phyloP scores from a whole-genome alignment of 75 land plant genomes.

The Selaginella tamariscina region DNA sequence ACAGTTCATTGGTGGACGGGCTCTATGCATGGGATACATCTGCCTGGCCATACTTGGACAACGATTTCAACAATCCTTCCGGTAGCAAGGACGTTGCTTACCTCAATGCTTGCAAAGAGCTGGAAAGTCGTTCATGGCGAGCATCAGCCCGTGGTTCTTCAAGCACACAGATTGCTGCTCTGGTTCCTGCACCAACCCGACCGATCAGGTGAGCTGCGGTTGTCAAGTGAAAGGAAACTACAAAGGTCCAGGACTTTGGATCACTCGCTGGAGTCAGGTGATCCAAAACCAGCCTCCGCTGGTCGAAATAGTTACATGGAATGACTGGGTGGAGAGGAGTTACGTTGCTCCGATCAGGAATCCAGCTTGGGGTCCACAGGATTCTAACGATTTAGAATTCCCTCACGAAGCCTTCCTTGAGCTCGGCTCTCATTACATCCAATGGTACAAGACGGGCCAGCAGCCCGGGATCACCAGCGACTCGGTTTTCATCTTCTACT shows the following conservation, averaged over 20 bases:
- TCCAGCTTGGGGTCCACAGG: background rate
- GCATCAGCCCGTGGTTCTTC: constrained; percentile 31
- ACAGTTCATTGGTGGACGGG: constrained; percentile 15
- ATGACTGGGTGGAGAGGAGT: constrained; percentile 23
- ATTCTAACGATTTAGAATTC: background rate
- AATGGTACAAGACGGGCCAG: constrained; percentile 21
- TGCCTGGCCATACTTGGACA: constrained; percentile 20
- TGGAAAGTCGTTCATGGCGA: constrained; percentile 24
- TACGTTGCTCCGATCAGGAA: constrained; percentile 9
- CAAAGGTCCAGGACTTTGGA: constrained; percentile 22
- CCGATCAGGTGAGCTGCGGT: background rate
- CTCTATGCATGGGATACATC: constrained; percentile 21
- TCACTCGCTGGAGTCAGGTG: constrained; percentile 19
- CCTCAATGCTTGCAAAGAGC: constrained; percentile 10
- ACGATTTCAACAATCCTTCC: background rate
- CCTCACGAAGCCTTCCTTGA: constrained; percentile 21
- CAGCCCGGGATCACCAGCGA: constrained; percentile 3
- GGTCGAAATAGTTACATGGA: constrained; percentile 24
- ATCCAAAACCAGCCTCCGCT: constrained; percentile 10
- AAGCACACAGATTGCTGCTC: constrained; percentile 2
- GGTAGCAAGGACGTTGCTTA: background rate
- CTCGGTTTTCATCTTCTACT: constrained; percentile 2
- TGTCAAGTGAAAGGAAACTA: constrained; percentile 19
- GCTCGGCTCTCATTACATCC: constrained; percentile 18
- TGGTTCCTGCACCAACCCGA: background rate